These are phyloP conservation scores for Rhizoclosmatium hyalinum DNA, from an alignment of 371 early-diverging fungal genomes.

Conservation along the genomic window DNA sequence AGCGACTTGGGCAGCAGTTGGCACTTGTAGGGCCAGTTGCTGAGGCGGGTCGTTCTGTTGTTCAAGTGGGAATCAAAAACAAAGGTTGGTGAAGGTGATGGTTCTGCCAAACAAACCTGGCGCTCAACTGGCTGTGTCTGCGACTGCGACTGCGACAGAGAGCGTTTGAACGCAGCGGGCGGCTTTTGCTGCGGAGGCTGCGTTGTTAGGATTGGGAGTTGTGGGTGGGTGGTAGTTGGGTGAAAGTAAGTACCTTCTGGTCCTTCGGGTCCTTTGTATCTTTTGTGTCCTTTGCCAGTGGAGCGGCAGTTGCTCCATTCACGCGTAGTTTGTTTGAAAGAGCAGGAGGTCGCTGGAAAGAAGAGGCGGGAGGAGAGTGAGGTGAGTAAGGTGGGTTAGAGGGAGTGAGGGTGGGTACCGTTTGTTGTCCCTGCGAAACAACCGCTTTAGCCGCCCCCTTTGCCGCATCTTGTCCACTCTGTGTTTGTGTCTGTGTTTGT, in stretches of 20 bases:
- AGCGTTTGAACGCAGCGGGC: not conserved
- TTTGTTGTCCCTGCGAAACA: not conserved
- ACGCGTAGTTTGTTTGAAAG: conserved; percentile 10
- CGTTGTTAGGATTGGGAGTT: not conserved
- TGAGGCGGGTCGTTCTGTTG: no score
- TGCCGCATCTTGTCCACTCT: no score
- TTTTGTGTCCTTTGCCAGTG: not conserved
- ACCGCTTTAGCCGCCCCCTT: not conserved
- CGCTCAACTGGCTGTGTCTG: not conserved
- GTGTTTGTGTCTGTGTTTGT: not conserved
- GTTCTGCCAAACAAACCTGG: no score
- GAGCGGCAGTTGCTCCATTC: not conserved
- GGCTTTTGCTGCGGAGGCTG: not conserved
- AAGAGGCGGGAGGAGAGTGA: not conserved
- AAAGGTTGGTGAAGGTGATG: no score
- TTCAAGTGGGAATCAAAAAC: no score
- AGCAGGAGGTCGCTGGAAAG: not conserved
- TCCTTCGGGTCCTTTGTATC: no score
- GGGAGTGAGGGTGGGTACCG: not conserved
- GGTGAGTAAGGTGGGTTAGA: not conserved
- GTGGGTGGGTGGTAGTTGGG: not conserved
- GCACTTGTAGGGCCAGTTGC: no score
- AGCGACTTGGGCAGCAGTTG: no score
- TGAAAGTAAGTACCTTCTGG: not conserved
- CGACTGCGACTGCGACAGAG: not conserved